These are phyloP conservation scores for Termitomyces sp. DNA, from an alignment of 768 basidiomycete genomes.

Conservation along the genomic window DNA sequence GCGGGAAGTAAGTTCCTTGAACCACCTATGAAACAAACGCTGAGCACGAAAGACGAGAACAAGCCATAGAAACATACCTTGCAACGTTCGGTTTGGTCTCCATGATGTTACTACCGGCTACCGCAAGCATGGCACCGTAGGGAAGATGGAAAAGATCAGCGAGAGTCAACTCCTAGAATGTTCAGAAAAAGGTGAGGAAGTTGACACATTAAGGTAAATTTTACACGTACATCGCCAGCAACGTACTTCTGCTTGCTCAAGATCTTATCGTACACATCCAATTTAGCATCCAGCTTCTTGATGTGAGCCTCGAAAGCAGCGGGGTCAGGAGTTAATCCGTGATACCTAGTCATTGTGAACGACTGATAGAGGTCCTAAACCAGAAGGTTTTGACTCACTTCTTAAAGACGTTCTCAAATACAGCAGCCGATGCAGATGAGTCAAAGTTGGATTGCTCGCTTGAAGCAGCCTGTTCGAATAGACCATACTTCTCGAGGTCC, in stretches of 20 bases:
- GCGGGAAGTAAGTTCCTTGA: slow-evolving; percentile 37
- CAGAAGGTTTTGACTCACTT: slow-evolving; percentile 27
- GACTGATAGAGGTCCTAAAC: neutral
- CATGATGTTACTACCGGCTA: slow-evolving; percentile 26
- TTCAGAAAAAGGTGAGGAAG: slow-evolving; percentile 5
- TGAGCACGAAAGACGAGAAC: neutral
- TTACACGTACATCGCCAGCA: slow-evolving; percentile 42
- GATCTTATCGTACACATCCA: slow-evolving; percentile 55
- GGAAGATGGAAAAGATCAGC: slow-evolving; percentile 47
- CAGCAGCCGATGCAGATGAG: slow-evolving; percentile 35
- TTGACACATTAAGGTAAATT: slow-evolving; percentile 45
- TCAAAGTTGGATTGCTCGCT: slow-evolving; percentile 56
- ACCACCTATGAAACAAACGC: slow-evolving; percentile 12
- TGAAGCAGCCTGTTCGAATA: slow-evolving; percentile 51
- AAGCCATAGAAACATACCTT: slow-evolving; percentile 23
- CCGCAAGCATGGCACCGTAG: slow-evolving; percentile 24
- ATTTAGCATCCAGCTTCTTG: slow-evolving; percentile 31
- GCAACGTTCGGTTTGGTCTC: slow-evolving; percentile 39
- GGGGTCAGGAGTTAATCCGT: slow-evolving; percentile 47
- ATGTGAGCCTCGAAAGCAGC: slow-evolving; percentile 27
- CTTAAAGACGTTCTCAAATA: slow-evolving; percentile 49
- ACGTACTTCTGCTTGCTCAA: slow-evolving; percentile 55
- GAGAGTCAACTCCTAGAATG: slow-evolving; percentile 36
- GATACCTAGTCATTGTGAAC: slow-evolving; percentile 26
- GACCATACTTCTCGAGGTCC: slow-evolving; percentile 31